These are phyloP conservation scores for Physcomitrellopsis africana DNA, from an alignment of 225 moss, liverwort and hornwort species.

Conservation along the genomic window DNA sequence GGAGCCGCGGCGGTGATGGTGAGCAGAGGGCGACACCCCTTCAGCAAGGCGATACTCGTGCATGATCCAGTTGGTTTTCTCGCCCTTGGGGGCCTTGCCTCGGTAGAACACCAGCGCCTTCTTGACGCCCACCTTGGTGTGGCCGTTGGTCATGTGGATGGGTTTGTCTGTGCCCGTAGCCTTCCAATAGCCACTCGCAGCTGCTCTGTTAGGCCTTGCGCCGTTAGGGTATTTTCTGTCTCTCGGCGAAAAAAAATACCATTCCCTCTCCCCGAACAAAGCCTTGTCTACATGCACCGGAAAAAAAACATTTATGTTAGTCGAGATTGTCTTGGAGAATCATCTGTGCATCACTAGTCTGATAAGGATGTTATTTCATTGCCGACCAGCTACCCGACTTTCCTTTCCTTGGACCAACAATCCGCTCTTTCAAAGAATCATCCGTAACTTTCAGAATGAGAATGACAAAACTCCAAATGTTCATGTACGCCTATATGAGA, in stretches of 20 bases:
- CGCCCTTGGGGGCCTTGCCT: conserved; percentile 50
- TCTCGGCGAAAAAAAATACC: conserved; percentile 53
- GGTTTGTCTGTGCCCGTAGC: conserved; percentile 53
- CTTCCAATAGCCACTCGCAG: conserved; percentile 60
- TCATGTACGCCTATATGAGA: too few species aligned
- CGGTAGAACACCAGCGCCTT: conserved; percentile 58
- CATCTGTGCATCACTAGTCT: too few species aligned
- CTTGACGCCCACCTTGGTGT: conserved; percentile 55
- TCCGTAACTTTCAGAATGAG: too few species aligned
- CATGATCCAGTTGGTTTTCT: conserved; percentile 64
- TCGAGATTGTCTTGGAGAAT: too few species aligned
- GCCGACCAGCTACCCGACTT: too few species aligned
- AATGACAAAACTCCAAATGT: too few species aligned
- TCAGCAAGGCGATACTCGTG: conserved; percentile 58
- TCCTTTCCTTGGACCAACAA: too few species aligned
- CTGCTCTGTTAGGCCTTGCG: conserved; percentile 50
- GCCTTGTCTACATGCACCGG: conserved; percentile 37
- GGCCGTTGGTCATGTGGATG: conserved; percentile 31
- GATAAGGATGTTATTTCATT: too few species aligned
- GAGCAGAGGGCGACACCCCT: conserved; percentile 35
- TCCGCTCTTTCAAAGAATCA: too few species aligned
- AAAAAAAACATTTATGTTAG: too few species aligned
- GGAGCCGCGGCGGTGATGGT: conserved; percentile 42
- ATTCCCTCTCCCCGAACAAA: conserved; percentile 53
- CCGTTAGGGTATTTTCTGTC: conserved; percentile 59